These are phyloP conservation scores for Phlebopus sp. DNA, from an alignment of 1,284 basidiomycete genomes.

Conservation along the genomic window DNA sequence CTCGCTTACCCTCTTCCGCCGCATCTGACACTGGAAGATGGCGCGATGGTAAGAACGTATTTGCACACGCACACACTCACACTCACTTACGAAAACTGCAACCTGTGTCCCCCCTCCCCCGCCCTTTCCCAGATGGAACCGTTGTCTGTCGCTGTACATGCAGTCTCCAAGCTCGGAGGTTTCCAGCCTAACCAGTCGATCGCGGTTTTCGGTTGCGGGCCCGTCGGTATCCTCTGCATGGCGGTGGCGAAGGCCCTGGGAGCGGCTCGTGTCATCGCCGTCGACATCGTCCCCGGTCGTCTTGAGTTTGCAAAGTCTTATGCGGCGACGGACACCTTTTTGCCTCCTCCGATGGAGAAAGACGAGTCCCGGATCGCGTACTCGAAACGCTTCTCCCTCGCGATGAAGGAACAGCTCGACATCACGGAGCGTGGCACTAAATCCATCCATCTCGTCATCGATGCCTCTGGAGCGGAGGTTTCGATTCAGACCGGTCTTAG, in stretches of 20 bases:
- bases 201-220: slow-evolving; percentile 86
- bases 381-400: slow-evolving; percentile 63
- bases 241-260: slow-evolving; percentile 90
- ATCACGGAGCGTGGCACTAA: slow-evolving; percentile 58
- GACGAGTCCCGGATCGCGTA: slow-evolving; percentile 70
- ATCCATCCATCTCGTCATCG: slow-evolving; percentile 71
- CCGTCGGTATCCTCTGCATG: slow-evolving; percentile 90
- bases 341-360: slow-evolving; percentile 60
- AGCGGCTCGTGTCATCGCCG: slow-evolving; percentile 74
- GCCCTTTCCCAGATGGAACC: slow-evolving; percentile 93
- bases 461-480: slow-evolving; percentile 87
- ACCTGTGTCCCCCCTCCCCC: too few species aligned
- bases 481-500: slow-evolving; percentile 83
- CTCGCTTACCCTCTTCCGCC: slow-evolving; percentile 74
- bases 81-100: too few species aligned
- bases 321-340: slow-evolving; percentile 83
- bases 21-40: slow-evolving; percentile 78
- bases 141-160: slow-evolving; percentile 90
- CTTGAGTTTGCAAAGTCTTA: slow-evolving; percentile 87
- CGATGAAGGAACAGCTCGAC: slow-evolving; percentile 55
- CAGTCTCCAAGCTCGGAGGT: slow-evolving; percentile 75
- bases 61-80: neutral
- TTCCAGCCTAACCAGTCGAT: slow-evolving; percentile 74
- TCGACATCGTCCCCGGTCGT: slow-evolving; percentile 82
- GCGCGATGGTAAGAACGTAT: slow-evolving; percentile 63